phyloP scores from a whole-genome alignment of 176 grass and related monocot species.

The Alloteropsis semialata region DNA sequence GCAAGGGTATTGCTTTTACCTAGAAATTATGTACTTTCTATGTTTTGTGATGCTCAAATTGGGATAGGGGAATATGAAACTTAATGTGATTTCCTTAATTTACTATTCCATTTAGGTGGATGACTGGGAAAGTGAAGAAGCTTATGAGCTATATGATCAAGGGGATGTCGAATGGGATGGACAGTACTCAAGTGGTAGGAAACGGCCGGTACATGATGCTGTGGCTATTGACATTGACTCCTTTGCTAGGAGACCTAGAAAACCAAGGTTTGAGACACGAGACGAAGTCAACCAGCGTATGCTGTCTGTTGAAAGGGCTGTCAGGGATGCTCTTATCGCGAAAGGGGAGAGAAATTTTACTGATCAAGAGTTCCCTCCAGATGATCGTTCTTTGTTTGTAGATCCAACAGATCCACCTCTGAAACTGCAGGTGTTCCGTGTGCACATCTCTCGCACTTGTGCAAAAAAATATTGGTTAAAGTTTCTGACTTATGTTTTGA shows the following conservation, averaged over 20 bases:
- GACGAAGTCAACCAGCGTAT: conserved; percentile 94
- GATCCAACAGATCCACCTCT: conserved; percentile 70
- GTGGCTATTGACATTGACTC: conserved; percentile 91
- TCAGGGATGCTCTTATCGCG: conserved; percentile 80
- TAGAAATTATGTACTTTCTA: neutral
- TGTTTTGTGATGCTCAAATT: conserved; percentile 31
- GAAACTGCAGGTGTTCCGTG: conserved; percentile 75
- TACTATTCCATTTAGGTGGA: conserved; percentile 51
- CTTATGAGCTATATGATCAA: conserved; percentile 84
- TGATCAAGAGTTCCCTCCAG: conserved; percentile 95
- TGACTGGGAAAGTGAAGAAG: conserved; percentile 97
- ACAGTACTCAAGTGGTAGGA: conserved; percentile 95
- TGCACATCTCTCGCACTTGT: conserved; percentile 24
- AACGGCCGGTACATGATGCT: conserved; percentile 64
- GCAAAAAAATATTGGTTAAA: conserved; percentile 15
- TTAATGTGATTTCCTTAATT: conserved; percentile 20
- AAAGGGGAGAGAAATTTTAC: conserved; percentile 89
- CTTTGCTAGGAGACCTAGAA: conserved; percentile 72
- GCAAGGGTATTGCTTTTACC: conserved; percentile 56
- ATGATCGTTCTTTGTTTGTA: conserved; percentile 78
- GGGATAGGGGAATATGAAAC: conserved; percentile 8
- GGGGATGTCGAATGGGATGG: conserved; percentile 99
- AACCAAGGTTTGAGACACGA: conserved; percentile 87
- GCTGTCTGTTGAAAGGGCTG: conserved; percentile 95
- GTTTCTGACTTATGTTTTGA: conserved; percentile 15